Evolutionary conservation across 345 rosid species (phyloP), one percentile per base, ranked within the genome.

Genomic region (Pugionium cornutum): DNA sequence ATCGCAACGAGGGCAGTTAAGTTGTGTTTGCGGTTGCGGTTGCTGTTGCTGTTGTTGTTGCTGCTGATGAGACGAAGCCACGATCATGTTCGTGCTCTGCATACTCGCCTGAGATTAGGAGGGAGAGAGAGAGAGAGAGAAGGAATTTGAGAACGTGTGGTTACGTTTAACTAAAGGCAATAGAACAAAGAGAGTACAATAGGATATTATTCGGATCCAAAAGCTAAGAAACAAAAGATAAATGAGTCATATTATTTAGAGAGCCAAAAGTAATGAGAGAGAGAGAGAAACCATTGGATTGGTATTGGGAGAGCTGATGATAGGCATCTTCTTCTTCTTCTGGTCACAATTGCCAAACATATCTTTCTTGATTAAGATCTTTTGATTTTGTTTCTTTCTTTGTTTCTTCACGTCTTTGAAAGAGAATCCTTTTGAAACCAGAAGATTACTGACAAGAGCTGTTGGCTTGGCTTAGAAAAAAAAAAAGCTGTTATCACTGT

Each of bases 1-100:
- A 36, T 88, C 87, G 44, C 94, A 87, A 26, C 94, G 89, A 43
- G 94, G 94, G 66, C 94, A 87, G 70, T 80, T 87, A 2, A 84
- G 81, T 41, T 88, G 76, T 2, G 63, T 84, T 25, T 77, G 87
- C 0, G 60, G 79, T 9, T 70, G 72, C 31, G 73, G 85, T 6
- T 70, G 88, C 4, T 41, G 85, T 6, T 70, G 88, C 4, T 41
- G 80, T 1, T 57, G 60, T 32, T 18, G 18, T 18, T 18, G 18
- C 18, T 58, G 79, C 29, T 67, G 82, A 49, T 46, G 77, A 74
- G 91, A 77, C 6, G 79, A 68, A 85, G 81, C 70, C 53, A 69
- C 55, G 51, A 62, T 80, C 81, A 80, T 67, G 82, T 76, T 77
- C 79, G 84, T 75, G 70, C 40, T 75, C 51, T 69, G 82, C 80